Evolutionary conservation across 768 basidiomycete species (phyloP), one percentile per base, ranked within the genome.

Genomic region (Crepidotus variabilis): DNA sequence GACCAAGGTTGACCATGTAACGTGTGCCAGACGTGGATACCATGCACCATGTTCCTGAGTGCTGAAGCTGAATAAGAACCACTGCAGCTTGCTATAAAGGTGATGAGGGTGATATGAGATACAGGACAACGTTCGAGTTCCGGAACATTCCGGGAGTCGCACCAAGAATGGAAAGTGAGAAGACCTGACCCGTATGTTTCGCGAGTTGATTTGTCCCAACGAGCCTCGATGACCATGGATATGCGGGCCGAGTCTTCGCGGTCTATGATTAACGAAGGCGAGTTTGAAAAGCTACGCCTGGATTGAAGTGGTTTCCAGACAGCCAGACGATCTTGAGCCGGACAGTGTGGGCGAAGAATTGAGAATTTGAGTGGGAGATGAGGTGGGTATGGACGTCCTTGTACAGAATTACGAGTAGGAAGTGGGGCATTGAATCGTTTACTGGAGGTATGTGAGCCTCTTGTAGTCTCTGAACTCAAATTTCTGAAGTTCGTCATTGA

Each of bases 11-110:
- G 4, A 0, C 76, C 66, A 54, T 83, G 78, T 0, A 81, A 50
- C 1, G 73, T 63, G 58, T 83, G 78, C 79, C 79, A 83, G 1
- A 79, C 78, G 1, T 71, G 60, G 0, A 81, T 46, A 0, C 72
- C 74, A 1, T 59, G 57, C 0, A 78, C 20, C 53, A 75, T 78
- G 62, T 78, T 79, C 1, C 51, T 36, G 0, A 80, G 58, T 0
- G 75, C 67, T 11, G 51, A 57, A 0, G 64, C 66, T 0, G 75
- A 54, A 56, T 75, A 75, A 0, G 67, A 33, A 0, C 75, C 76
- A 0, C 71, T 70, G 0, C 68, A 56, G 2, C n/a, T 60, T 0
- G 75, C 50, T 0, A 77, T 54, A 28, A 75, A 78, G 0, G 65
- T 32, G 14, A 60, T 22, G 0, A 81, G 22, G 0, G 79, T 52